phyloP scores from a whole-genome alignment of 148 eudicot species.

The Dianthus caryophyllus region DNA sequence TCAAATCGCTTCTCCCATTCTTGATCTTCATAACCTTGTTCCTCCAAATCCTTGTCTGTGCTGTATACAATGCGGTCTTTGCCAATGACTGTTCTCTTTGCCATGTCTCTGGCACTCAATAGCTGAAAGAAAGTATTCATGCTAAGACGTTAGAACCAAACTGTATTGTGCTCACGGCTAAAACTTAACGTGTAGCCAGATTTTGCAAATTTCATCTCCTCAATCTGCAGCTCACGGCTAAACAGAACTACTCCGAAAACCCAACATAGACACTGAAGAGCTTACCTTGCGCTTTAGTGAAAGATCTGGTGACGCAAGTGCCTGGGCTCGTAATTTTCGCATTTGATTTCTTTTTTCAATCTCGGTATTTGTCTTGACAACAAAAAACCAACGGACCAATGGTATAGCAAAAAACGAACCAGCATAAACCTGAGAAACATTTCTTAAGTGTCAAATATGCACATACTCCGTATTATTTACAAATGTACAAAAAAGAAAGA shows the following conservation, averaged over 20 bases:
- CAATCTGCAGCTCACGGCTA: neutral
- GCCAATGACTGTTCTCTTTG: conserved; percentile 75
- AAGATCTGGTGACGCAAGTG: conserved; percentile 69
- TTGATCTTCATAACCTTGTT: conserved; percentile 71
- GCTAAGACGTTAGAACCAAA: conserved; percentile 7
- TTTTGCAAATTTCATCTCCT: neutral
- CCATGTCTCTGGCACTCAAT: conserved; percentile 90
- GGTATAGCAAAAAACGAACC: conserved; percentile 97
- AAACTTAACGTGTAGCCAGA: neutral
- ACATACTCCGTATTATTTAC: neutral
- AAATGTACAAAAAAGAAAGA: neutral
- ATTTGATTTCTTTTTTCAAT: conserved; percentile 70
- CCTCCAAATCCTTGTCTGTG: conserved; percentile 66
- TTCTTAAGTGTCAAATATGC: conserved; percentile 3
- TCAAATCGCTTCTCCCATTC: conserved; percentile 79
- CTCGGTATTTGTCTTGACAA: conserved; percentile 50
- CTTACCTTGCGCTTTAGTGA: conserved; percentile 84
- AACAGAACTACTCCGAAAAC: neutral
- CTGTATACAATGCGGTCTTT: conserved; percentile 82
- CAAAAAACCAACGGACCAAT: conserved; percentile 67
- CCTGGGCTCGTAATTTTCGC: conserved; percentile 57
- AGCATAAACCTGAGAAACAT: conserved; percentile 76
- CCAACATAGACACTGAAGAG: neutral
- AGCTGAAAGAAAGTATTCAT: conserved; percentile 49
- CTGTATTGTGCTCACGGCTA: no score